Evolutionary conservation across 208 protist species (phyloP), one percentile per base, ranked within the genome.

Genomic region (Crithidia fasciculata): DNA sequence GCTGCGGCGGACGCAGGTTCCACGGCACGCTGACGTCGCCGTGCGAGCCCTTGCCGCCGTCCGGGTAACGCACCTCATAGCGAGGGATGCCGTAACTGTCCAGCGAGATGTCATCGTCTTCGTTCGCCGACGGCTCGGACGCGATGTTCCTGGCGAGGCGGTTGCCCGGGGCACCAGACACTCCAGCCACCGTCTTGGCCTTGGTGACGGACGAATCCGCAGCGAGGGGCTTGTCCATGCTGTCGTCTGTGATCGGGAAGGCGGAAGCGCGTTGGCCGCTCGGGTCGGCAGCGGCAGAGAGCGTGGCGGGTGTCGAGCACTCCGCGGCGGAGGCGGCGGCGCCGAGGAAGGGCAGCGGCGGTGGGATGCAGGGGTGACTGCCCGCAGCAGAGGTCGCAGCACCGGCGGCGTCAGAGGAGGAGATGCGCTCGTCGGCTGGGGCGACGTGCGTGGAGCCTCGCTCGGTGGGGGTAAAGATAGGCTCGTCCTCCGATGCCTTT

Each of bases 41-140:
- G 28, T 63, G 47, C 60, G 36, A 36, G 59, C 63, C 58, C 44
- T 59, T 50, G 52, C 41, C 63, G 36, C 56, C 47, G 19, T 74
- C 68, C 13, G 80, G 74, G 79, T 92, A 93, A 6, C 73, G 82
- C 16, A 66, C 63, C 40, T 81, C 41, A 63, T 96, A 96, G 10
- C 54, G 58, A 0, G 88, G 88, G 7, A 96, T 70, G 59, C 87
- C 89, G 63, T 83, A 93, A 62, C 78, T 90, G 73, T 93, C 91
- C 9, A 87, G 50, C 40, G 84, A 89, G 2, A 65, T 58, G 15
- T 87, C 82, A 13, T 74, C 70, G 49, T 83, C 80, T 28, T 89
- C 74, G 5, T 64, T 60, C 39, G 28, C 50, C 13, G 53, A 28
- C 52, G 15, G 13, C 16, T 70, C 19, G 16, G 49, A n/a, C 36